These are phyloP conservation scores for Termitomyces heimii DNA, from an alignment of 768 basidiomycete genomes.

Conservation along the genomic window DNA sequence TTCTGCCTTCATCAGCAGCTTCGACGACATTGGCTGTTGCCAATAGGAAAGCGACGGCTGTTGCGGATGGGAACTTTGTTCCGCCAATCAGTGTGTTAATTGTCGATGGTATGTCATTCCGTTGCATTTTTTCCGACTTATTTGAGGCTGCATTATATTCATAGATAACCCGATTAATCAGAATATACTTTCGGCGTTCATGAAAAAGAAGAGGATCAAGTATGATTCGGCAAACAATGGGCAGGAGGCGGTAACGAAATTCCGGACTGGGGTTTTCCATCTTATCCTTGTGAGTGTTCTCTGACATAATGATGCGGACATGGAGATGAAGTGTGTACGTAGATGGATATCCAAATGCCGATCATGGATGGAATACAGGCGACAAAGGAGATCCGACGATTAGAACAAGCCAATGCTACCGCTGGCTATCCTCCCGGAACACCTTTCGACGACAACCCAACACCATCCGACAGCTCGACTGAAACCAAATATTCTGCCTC, in stretches of 20 bases:
- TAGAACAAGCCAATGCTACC: constrained; percentile 65
- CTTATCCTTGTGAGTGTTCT: constrained; percentile 74
- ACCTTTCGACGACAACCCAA: constrained; percentile 39
- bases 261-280: constrained; percentile 90
- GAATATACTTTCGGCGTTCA: constrained; percentile 93
- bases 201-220: constrained; percentile 94
- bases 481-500: constrained; percentile 46
- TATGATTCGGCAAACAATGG: constrained; percentile 94
- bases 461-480: constrained; percentile 49
- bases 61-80: constrained; percentile 66
- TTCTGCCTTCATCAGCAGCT: constrained; percentile 1
- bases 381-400: constrained; percentile 87
- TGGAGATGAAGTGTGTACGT: constrained; percentile 3
- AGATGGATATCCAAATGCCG: constrained; percentile 99
- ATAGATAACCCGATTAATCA: constrained; percentile 98
- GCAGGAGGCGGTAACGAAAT: constrained; percentile 92
- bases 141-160: constrained; percentile 41
- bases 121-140: constrained; percentile 6
- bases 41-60: constrained; percentile 45
- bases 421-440: constrained; percentile 67
- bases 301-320: background rate
- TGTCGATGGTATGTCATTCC: constrained; percentile 74
- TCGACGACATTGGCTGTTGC: constrained; percentile 23
- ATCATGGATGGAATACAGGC: constrained; percentile 98
- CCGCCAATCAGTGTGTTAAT: constrained; percentile 98